Percentiles rank a stretch among this genome's conserved stretches.
These are phyloP conservation scores for Secale cereale DNA, from an alignment of 176 grass and related monocot species.

Conservation along the genomic window DNA sequence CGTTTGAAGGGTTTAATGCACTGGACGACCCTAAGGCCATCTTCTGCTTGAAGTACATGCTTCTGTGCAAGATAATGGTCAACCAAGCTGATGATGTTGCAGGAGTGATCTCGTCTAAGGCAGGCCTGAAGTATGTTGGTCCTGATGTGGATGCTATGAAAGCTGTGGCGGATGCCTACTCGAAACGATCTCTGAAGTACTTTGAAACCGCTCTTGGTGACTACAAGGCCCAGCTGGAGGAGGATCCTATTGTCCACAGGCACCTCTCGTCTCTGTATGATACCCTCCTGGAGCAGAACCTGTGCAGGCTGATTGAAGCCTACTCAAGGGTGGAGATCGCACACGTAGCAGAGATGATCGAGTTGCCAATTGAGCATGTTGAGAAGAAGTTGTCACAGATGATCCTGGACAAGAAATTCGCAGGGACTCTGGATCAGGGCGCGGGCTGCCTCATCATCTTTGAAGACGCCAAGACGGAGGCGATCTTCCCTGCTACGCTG, in stretches of 20 bases:
- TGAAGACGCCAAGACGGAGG: constrained; percentile 63
- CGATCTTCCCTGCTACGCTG: constrained; percentile 75
- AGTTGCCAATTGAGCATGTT: constrained; percentile 62
- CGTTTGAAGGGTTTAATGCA: constrained; percentile 34
- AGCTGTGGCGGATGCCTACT: constrained; percentile 64
- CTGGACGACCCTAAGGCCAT: constrained; percentile 11
- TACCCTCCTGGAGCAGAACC: constrained; percentile 82
- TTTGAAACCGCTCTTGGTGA: constrained; percentile 73
- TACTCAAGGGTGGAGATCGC: constrained; percentile 81
- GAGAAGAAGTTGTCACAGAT: constrained; percentile 86
- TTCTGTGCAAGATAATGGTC: constrained; percentile 22
- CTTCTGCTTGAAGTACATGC: constrained; percentile 22
- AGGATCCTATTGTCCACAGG: constrained; percentile 75
- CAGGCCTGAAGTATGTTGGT: constrained; percentile 15
- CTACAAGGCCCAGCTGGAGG: constrained; percentile 71
- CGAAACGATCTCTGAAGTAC: constrained; percentile 70
- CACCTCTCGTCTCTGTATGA: constrained; percentile 83
- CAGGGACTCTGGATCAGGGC: constrained; percentile 74
- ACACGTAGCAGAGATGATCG: constrained; percentile 68
- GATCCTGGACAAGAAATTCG: constrained; percentile 89
- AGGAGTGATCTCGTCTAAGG: constrained; percentile 2
- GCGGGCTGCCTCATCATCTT: constrained; percentile 87
- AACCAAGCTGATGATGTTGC: constrained; percentile 11
- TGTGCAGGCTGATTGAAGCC: constrained; percentile 77
- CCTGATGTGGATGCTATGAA: constrained; percentile 13